Conservation (phyloP, 2,329 filamentous ascomycete species). For the Trichoderma pleuroti region DNA sequence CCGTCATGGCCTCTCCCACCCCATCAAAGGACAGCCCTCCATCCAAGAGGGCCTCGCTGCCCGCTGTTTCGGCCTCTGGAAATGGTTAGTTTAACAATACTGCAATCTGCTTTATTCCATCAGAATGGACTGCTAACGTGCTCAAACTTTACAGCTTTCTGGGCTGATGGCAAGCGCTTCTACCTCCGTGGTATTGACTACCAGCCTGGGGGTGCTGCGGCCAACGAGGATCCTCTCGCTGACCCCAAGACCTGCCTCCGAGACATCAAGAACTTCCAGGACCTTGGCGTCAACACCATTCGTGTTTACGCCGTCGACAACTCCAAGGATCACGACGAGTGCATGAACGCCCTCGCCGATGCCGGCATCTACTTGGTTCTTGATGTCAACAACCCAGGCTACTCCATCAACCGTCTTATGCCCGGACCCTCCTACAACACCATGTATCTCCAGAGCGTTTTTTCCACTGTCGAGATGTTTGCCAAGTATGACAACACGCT, state of each 20-base stretch:
- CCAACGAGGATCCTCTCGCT: conserved; percentile 68
- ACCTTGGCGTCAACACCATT: conserved; percentile 84
- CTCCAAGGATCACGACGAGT: conserved; percentile 72
- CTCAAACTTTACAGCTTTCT: conserved; percentile 47
- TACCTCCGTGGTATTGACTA: conserved; percentile 61
- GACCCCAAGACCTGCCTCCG: conserved; percentile 68
- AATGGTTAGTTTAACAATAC: conserved; percentile 45
- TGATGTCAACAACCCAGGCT: conserved; percentile 85
- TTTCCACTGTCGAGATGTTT: conserved; percentile 84
- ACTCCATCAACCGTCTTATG: conserved; percentile 76
- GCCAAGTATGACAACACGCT: conserved; percentile 80
- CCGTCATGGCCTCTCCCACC: conserved; percentile 49
- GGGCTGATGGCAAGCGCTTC: conserved; percentile 50
- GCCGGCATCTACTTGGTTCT: conserved; percentile 90
- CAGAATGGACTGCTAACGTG: background rate
- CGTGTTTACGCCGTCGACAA: conserved; percentile 94
- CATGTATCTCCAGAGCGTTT: conserved; percentile 77
- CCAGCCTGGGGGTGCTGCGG: conserved; percentile 58
- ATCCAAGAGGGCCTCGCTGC: conserved; percentile 48
- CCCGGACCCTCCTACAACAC: conserved; percentile 84
- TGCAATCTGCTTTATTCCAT: background rate
- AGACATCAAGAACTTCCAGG: conserved; percentile 77
- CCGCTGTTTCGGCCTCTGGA: conserved; percentile 51
- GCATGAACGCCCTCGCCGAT: conserved; percentile 76
- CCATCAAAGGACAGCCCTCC: conserved; percentile 46